Evolutionary conservation across 768 basidiomycete species (phyloP), one percentile per base, ranked within the genome.

Genomic region (Rhodotorula toruloides): DNA sequence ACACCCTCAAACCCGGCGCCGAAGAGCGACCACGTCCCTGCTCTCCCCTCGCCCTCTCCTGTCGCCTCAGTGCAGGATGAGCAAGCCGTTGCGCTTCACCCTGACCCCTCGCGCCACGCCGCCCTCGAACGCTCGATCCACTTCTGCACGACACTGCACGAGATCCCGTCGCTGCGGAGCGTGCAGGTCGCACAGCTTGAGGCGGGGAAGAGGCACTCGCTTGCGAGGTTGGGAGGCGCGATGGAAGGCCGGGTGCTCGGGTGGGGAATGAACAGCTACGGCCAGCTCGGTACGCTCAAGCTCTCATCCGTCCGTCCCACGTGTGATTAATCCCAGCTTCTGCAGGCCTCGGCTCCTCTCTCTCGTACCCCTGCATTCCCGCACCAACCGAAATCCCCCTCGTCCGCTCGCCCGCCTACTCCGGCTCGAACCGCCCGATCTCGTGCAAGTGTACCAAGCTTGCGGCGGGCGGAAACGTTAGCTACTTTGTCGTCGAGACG

Each of bases 261-360:
- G 0, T 94, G 89, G 85, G 92, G 92, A 50, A 89, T 89, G 2
- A 94, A 96, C 75, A 86, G 89, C 69, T 87, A 27, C 72, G 89
- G 90, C 34, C 91, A 97, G 79, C 82, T 93, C 52, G 91, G 90
- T 47, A 78, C 91, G 32, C n/a, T 90, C 89, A 22, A 79, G 80
- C 22, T 82, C 82, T 62, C 81, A 86, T 17, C 80, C 83, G 8
- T 63, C 27, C 25, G 3, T 34, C 36, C 54, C 29, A 16, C 13
- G 36, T 13, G 11, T 21, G 10, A 22, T 43, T 21, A 0, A 17
- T 14, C 29, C 11, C 19, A 3, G 12, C 1, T n/a, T 5, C 22
- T 27, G 36, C 53, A 70, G 68, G 69, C 2, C 70, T 71, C 48
- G 70, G 70, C 2, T 27, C 62, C 0, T 27, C 54, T 1, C 56